A percentile compares a stretch with the other conserved stretches of the same genome.
Evolutionary conservation across 2,329 filamentous ascomycete genomes (phyloP).

Genomic region (Aspergillus sp.): DNA sequence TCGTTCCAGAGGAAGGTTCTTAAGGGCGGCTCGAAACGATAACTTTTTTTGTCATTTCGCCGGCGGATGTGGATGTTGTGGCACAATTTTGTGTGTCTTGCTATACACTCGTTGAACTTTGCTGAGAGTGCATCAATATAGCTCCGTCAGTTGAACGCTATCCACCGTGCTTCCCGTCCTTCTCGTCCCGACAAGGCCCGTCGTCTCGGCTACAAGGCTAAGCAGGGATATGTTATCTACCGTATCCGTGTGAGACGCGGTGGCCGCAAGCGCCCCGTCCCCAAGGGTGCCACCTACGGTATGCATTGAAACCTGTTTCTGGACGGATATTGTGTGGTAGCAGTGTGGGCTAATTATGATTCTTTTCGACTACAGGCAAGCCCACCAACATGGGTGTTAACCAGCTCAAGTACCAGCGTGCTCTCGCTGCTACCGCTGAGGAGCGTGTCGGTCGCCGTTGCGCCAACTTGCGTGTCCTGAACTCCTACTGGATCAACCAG

Average conservation of each 20-base stretch:
- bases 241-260: slow-evolving; percentile 96
- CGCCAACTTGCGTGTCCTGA: slow-evolving; percentile 98
- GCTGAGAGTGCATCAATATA: slow-evolving; percentile 99
- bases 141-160: slow-evolving; percentile 99
- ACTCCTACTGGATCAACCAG: slow-evolving; percentile 99
- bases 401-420: slow-evolving; percentile 99
- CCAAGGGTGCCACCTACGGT: slow-evolving; percentile 99
- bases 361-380: slow-evolving; percentile 70
- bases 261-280: slow-evolving; percentile 94
- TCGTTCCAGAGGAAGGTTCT: slow-evolving; percentile 24
- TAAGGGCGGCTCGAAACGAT: slow-evolving; percentile 30
- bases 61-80: slow-evolving; percentile 52
- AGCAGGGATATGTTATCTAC: slow-evolving; percentile 99
- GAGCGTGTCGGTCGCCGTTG: slow-evolving; percentile 99
- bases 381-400: slow-evolving; percentile 99
- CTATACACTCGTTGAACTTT: slow-evolving; percentile 99
- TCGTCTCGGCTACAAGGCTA: slow-evolving; percentile 99
- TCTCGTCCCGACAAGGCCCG: slow-evolving; percentile 99
- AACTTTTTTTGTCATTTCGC: slow-evolving; percentile 19
- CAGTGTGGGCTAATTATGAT: slow-evolving; percentile 18
- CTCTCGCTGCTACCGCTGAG: slow-evolving; percentile 95
- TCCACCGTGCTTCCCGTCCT: slow-evolving; percentile 97
- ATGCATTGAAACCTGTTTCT: slow-evolving; percentile 41
- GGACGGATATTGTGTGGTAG: background rate
- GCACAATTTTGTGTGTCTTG: slow-evolving; percentile 57